Percentiles rank a stretch among this genome's conserved stretches.
phyloP scores from a whole-genome alignment of 2,329 filamentous ascomycete genomes.

The Beauveria caledonica region DNA sequence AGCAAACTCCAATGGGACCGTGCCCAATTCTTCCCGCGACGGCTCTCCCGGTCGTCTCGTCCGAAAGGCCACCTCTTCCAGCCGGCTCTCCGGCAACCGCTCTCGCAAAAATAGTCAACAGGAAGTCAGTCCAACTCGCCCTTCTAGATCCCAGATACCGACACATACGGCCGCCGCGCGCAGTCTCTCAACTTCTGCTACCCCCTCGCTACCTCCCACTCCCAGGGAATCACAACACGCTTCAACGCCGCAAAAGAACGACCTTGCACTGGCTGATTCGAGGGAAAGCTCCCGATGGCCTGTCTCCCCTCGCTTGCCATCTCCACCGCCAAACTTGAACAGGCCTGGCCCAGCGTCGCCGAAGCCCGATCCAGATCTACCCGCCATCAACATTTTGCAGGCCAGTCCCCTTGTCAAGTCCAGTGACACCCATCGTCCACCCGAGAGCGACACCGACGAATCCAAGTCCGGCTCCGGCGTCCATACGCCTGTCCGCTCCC shows the following conservation, averaged over 20 bases:
- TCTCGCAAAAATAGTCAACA: slow-evolving; percentile 59
- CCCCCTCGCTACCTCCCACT: slow-evolving; percentile 55
- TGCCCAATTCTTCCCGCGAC: slow-evolving; percentile 35
- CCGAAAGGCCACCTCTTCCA: slow-evolving; percentile 27
- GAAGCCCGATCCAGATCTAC: slow-evolving; percentile 43
- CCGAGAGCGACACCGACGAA: slow-evolving; percentile 48
- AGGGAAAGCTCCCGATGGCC: slow-evolving; percentile 64
- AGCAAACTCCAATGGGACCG: slow-evolving; percentile 27
- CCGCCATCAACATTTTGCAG: slow-evolving; percentile 45
- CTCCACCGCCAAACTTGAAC: slow-evolving; percentile 56
- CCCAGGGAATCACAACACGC: slow-evolving; percentile 52
- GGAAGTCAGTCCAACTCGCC: slow-evolving; percentile 55
- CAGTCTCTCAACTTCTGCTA: slow-evolving; percentile 59
- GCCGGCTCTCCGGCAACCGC: slow-evolving; percentile 33
- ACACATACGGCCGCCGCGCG: slow-evolving; percentile 57
- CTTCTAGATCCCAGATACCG: slow-evolving; percentile 41
- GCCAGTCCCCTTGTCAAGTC: slow-evolving; percentile 39
- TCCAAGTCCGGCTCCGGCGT: slow-evolving; percentile 39
- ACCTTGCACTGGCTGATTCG: slow-evolving; percentile 38
- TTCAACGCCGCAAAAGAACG: slow-evolving; percentile 56
- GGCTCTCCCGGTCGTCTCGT: slow-evolving; percentile 37
- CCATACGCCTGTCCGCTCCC: slow-evolving; percentile 53
- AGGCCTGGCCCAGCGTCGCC: slow-evolving; percentile 36
- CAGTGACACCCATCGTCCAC: slow-evolving; percentile 31
- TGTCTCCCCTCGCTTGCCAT: slow-evolving; percentile 66